Evolutionary conservation across 345 rosid species (phyloP).

Genomic region (Syzygium aromaticum): DNA sequence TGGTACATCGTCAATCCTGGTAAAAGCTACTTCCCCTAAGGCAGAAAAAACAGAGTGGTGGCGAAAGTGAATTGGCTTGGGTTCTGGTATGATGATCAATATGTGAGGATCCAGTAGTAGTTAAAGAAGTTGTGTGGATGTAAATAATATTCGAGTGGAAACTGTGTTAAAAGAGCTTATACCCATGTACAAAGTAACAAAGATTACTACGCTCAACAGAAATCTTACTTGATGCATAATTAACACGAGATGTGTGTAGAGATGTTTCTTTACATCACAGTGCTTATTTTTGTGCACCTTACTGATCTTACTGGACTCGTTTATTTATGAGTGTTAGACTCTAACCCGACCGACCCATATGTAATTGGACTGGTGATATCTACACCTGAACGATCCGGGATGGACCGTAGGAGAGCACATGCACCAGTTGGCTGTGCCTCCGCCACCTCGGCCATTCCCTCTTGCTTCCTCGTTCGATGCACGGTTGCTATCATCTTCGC

Average conservation of each 20-base stretch:
- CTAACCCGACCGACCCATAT: background rate
- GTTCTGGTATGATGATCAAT: background rate
- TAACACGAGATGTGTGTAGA: background rate
- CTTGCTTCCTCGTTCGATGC: background rate
- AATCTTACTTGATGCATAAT: background rate
- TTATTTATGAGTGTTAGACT: background rate
- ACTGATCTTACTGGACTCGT: background rate
- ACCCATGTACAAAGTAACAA: background rate
- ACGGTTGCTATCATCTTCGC: background rate
- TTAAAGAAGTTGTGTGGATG: background rate
- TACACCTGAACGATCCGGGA: slow-evolving; percentile 7
- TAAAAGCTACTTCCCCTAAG: background rate
- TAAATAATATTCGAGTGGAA: background rate
- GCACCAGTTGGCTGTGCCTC: background rate
- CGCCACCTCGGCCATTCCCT: background rate
- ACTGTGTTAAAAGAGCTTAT: background rate
- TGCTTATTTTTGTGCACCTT: background rate
- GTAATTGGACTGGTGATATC: slow-evolving; percentile 2
- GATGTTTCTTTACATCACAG: background rate
- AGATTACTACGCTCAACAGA: background rate
- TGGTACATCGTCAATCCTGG: background rate
- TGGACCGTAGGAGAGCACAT: slow-evolving; percentile 6
- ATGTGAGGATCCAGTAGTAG: background rate
- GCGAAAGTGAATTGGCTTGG: background rate
- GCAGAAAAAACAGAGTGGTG: background rate